Conservation (phyloP, 148 eudicot genomes). For the Vaccinium darrowii region DNA sequence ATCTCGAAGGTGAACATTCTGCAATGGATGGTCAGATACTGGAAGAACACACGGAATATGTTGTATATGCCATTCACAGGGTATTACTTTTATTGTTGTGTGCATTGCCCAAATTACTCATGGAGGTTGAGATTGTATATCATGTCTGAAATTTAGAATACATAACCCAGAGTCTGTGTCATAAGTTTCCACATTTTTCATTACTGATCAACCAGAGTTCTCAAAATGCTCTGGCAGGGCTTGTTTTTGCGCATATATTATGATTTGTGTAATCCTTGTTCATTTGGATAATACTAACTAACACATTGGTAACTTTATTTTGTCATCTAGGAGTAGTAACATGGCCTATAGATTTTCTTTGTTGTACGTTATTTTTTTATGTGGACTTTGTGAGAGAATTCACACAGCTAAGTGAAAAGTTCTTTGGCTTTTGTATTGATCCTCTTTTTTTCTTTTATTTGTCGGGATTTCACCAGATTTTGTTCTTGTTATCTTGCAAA, state of each 20-base stretch:
- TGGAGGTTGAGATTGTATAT: conserved; percentile 12
- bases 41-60: conserved; percentile 92
- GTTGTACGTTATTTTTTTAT: neutral
- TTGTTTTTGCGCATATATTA: neutral
- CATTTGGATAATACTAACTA: neutral
- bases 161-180: neutral
- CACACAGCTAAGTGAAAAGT: neutral
- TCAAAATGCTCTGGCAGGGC: neutral
- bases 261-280: conserved; percentile 1
- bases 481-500: neutral
- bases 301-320: neutral
- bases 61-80: conserved; percentile 94
- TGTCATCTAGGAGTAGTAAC: neutral
- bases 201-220: conserved; percentile 2
- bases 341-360: neutral
- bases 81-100: conserved; percentile 44
- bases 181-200: neutral
- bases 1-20: conserved; percentile 98
- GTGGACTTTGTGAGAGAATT: neutral
- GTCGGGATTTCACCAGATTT: neutral
- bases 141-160: conserved; percentile 2
- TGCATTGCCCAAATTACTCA: neutral
- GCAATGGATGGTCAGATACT: conserved; percentile 98
- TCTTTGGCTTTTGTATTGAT: neutral
- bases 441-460: neutral